Evolutionary conservation across 352 stramenopile species (phyloP).

Genomic region (Globisporangium cystogenes): DNA sequence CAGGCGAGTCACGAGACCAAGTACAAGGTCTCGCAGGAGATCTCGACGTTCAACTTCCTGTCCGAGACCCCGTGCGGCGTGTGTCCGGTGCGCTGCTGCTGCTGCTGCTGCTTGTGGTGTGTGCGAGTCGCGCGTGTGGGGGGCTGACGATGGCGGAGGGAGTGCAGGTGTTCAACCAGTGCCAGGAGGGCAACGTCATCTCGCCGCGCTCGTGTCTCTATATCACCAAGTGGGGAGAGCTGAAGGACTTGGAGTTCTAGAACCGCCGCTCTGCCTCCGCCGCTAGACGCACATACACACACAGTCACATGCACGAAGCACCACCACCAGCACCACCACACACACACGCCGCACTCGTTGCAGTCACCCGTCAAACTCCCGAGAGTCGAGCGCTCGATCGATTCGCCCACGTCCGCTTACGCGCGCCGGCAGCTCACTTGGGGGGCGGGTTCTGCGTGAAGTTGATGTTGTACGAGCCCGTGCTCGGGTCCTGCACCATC

Average conservation of each 20-base stretch:
- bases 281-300: background rate
- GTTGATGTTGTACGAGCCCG: slow-evolving; percentile 97
- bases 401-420: background rate
- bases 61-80: slow-evolving; percentile 87
- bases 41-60: slow-evolving; percentile 85
- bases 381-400: too few relatives aligned
- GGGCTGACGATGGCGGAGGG: too few relatives aligned
- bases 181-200: slow-evolving; percentile 88
- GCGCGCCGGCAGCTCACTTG: background rate
- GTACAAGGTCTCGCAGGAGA: slow-evolving; percentile 87
- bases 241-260: slow-evolving; percentile 86
- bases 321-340: background rate
- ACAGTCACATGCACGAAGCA: background rate
- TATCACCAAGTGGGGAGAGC: slow-evolving; percentile 87
- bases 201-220: slow-evolving; percentile 89
- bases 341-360: too few relatives aligned
- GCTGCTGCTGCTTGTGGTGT: background rate
- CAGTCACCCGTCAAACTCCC: too few relatives aligned
- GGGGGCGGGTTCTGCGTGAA: slow-evolving; percentile 67
- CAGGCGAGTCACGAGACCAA: slow-evolving; percentile 72
- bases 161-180: slow-evolving; percentile 89
- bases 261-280: background rate
- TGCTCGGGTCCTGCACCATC: slow-evolving; percentile 96
- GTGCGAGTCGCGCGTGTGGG: slow-evolving; percentile 6
- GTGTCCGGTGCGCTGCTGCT: slow-evolving; percentile 82